Evolutionary conservation across 345 rosid species (phyloP), one percentile per base, ranked within the genome.

Genomic region (Mercurialis annua): DNA sequence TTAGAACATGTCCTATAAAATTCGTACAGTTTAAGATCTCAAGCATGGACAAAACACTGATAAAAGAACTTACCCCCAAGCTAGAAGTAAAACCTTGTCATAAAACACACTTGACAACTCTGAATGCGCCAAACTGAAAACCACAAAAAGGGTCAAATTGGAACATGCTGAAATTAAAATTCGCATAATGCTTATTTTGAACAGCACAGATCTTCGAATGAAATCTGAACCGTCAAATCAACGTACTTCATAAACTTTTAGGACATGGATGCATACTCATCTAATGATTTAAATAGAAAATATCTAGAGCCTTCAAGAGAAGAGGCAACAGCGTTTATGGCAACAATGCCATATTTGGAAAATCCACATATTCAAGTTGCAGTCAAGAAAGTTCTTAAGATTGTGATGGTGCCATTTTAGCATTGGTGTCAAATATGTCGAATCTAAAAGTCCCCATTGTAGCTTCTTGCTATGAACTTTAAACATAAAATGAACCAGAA

Each of bases 41-140:
- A 30, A 21, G 1, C 4, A 29, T 23, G 57, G 46, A 12, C 3
- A 47, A 60, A 55, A 36, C 51, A 62, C 6, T 16, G 68, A 40
- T 17, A 38, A 26, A 65, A 53, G 34, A 62, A 44, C 78, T 69
- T 83, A 94, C 95, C 96, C 96, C 89, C 88, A 92, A 50, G 96
- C 95, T 46, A 92, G 83, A 50, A 88, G 80, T 47, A 94, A 90
- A 76, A 94, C 96, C 81, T 88, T 94, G 86, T 94, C 99, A 43
- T 94, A 92, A 84, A 94, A 94, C 55, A 94, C 98, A 40, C 84
- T 83, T 6, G 99, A 92, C 74, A 94, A 76, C 81, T 92, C 99
- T 0, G 98, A 89, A 79, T 94, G 99, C 5, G 99, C 98, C 49
- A 94, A 97, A 80, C 99, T 92, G 43, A 74, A 66, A 26, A 56